Percentiles rank a stretch among this genome's conserved stretches.
These are phyloP conservation scores for Blastomyces emzantsi DNA, from an alignment of 2,329 filamentous ascomycete genomes.

Conservation along the genomic window DNA sequence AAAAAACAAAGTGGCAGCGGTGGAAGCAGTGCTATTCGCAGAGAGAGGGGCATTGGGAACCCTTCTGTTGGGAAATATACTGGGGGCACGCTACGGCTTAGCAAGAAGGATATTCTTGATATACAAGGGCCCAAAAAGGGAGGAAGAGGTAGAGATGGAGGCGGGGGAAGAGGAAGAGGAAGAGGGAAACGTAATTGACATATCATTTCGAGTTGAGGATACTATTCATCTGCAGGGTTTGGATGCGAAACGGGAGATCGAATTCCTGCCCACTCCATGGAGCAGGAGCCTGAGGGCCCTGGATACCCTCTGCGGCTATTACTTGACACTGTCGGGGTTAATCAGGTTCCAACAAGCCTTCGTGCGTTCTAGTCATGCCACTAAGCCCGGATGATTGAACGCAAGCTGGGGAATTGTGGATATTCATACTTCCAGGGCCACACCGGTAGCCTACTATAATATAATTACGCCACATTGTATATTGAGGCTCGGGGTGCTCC, in stretches of 20 bases:
- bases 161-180: neutral
- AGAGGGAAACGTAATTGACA: conserved; percentile 1
- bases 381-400: neutral
- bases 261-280: neutral
- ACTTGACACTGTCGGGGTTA: neutral
- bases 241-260: neutral
- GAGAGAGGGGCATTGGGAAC: conserved; percentile 59
- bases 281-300: neutral
- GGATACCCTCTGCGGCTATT: neutral
- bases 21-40: conserved; percentile 30
- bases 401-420: neutral
- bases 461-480: too few species aligned
- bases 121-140: conserved; percentile 50
- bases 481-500: too few species aligned
- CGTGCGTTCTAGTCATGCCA: neutral
- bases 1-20: conserved; percentile 19
- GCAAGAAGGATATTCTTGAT: conserved; percentile 62
- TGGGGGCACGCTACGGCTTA: conserved; percentile 70
- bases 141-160: neutral
- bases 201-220: neutral
- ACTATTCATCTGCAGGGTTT: neutral
- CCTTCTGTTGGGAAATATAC: conserved; percentile 72
- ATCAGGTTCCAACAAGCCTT: neutral
- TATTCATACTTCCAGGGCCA: neutral
- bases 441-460: neutral